Evolutionary conservation across 805 yeast genomes (phyloP), one percentile per base, ranked within the genome.

Genomic region (Wickerhamiella shivajii): DNA sequence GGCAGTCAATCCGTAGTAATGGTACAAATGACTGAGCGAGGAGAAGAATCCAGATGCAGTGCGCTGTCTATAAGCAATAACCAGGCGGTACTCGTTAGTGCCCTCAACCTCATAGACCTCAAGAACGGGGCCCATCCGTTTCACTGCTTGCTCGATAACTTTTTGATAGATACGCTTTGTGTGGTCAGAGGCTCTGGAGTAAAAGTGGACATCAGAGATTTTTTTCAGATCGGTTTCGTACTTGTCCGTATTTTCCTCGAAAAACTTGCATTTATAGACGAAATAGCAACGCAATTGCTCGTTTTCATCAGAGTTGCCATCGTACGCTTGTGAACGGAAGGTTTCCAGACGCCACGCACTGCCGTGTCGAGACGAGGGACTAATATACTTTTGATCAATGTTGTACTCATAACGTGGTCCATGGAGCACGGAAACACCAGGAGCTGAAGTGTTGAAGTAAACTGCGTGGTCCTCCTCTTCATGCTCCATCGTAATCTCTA

Each of bases 81-180:
- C 71, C 39, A 87, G 72, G 51, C 97, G 68, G 51, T 78, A 77
- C 57, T 87, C 97, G 39, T 76, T 77, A 7, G 76, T 64, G 43
- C 77, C 76, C 45, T 79, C 83, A 36, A 80, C 64, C 39, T 87
- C 76, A 47, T 74, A 76, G 51, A 83, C 80, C 57, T 77, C 85
- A 49, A 90, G 83, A 18, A 84, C 92, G 13, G 97, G 96, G 37
- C 97, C 97, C 33, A 83, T 75, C 41, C 87, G 72, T 39, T 61
- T 60, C 36, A 67, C 63, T n/a, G 75, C 84, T 47, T 74, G 69
- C 31, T 63, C 55, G 52, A 85, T 72, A 38, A 87, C 67, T 31
- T 71, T 73, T 33, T 77, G 68, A 56, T 87, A 87, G 30, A 84
- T 61, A 37, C 63, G 57, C 56, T 80, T 83, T 30, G 95, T 87